Percentiles rank a stretch among this genome's conserved stretches.
phyloP scores from a whole-genome alignment of 345 rosid genomes.

The Stellera chamaejasme region DNA sequence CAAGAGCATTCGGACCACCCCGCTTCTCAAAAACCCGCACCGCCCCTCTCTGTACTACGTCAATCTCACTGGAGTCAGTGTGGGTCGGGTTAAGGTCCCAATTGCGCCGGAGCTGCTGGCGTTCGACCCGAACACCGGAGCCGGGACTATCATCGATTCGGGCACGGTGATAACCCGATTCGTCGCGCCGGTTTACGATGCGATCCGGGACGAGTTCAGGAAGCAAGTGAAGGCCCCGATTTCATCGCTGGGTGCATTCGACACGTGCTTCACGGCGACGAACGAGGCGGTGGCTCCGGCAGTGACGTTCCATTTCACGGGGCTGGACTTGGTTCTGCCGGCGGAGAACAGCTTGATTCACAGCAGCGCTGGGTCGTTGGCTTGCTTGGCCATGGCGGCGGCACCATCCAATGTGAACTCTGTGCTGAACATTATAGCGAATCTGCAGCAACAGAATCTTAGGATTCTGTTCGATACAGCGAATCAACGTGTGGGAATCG shows the following conservation, averaged over 20 bases:
- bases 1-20: conserved; percentile 43
- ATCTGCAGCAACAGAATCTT: conserved; percentile 35
- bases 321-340: conserved; percentile 23
- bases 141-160: conserved; percentile 72
- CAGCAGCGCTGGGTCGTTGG: conserved; percentile 22
- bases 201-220: conserved; percentile 60
- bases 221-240: conserved; percentile 27
- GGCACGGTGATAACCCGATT: conserved; percentile 81
- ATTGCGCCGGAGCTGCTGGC: conserved; percentile 27
- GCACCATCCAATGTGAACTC: conserved; percentile 24
- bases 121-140: conserved; percentile 55
- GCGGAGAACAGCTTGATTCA: conserved; percentile 24
- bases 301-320: conserved; percentile 24
- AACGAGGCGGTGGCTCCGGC: conserved; percentile 4
- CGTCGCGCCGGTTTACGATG: conserved; percentile 38
- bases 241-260: too few species aligned
- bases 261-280: too few species aligned
- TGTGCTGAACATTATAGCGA: conserved; percentile 30
- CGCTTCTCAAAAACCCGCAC: conserved; percentile 53
- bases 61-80: conserved; percentile 64
- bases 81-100: conserved; percentile 42
- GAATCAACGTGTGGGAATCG: conserved; percentile 25
- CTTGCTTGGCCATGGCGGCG: conserved; percentile 28
- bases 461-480: conserved; percentile 26
- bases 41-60: conserved; percentile 77